phyloP scores from a whole-genome alignment of 495 filamentous ascomycete species.

The Aspergillus bridgeri region DNA sequence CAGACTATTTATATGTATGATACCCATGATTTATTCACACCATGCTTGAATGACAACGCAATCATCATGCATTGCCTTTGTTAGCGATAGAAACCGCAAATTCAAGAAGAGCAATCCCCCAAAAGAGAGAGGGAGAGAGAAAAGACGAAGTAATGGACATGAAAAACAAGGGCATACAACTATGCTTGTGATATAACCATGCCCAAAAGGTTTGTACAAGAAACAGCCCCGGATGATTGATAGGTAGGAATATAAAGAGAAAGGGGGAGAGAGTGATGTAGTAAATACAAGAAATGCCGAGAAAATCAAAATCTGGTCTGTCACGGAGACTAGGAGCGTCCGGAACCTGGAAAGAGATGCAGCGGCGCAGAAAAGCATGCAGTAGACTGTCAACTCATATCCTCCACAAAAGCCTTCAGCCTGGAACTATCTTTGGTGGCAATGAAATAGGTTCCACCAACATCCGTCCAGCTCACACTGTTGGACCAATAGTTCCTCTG shows the following conservation, averaged over 20 bases:
- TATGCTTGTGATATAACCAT: background rate
- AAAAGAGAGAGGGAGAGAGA: too few relatives aligned
- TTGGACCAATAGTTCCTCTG: constrained; percentile 73
- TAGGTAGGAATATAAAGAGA: constrained; percentile 1
- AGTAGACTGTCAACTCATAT: constrained; percentile 21
- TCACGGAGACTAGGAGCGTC: background rate
- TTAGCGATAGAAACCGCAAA: too few relatives aligned
- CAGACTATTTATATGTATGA: constrained; percentile 11
- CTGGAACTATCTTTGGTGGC: constrained; percentile 72
- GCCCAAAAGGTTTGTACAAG: background rate
- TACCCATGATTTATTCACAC: constrained; percentile 10
- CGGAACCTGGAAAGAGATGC: background rate
- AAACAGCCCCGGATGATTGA: background rate
- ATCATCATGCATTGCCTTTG: background rate
- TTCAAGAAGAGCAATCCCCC: too few relatives aligned
- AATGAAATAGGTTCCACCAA: constrained; percentile 80
- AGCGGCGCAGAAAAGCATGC: background rate
- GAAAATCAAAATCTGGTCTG: background rate
- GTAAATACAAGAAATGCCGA: background rate
- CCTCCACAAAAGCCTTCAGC: constrained; percentile 46
- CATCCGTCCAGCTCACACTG: constrained; percentile 88
- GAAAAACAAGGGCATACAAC: background rate
- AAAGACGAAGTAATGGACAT: too few relatives aligned
- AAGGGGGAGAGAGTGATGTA: background rate
- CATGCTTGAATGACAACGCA: background rate